Evolutionary conservation across 1,139 yeast genomes (phyloP).

Genomic region (Geotrichum candidum): DNA sequence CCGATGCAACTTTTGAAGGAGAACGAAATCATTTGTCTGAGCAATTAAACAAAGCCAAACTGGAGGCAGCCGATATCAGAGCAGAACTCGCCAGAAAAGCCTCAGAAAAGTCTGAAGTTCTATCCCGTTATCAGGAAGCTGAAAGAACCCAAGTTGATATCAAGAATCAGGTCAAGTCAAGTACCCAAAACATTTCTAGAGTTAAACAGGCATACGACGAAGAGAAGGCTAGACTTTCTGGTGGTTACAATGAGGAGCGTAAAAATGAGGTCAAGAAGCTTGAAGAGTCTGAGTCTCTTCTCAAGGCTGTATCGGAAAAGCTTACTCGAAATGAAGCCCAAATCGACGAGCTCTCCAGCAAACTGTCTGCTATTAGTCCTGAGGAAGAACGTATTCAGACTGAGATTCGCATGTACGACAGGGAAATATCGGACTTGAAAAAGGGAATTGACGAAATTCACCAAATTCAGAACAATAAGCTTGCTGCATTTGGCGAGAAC

Average conservation of each 20-base stretch:
- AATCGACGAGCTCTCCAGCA: constrained; percentile 4
- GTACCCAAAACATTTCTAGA: neutral
- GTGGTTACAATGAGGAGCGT: constrained; percentile 10
- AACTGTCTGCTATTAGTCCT: constrained; percentile 21
- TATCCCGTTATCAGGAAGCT: neutral
- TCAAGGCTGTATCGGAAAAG: neutral
- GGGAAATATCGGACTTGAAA: constrained; percentile 17
- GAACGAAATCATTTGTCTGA: constrained; percentile 15
- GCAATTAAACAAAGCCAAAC: constrained; percentile 1
- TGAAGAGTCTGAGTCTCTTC: neutral
- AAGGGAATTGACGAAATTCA: constrained; percentile 23
- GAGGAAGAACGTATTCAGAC: constrained; percentile 11
- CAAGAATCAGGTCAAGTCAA: neutral
- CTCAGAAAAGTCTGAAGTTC: neutral
- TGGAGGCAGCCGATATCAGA: neutral
- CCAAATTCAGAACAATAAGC: constrained; percentile 21
- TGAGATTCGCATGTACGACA: neutral
- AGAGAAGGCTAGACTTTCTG: constrained; percentile 3
- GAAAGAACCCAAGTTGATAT: constrained; percentile 8
- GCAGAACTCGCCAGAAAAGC: neutral
- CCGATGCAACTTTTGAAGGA: constrained; percentile 1
- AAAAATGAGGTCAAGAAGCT: neutral
- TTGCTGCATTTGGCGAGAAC: constrained; percentile 44
- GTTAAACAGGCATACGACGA: neutral
- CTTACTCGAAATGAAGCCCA: neutral